Evolutionary conservation across 805 yeast genomes (phyloP), one percentile per base, ranked within the genome.

Genomic region (Cyberlindnera veronae): DNA sequence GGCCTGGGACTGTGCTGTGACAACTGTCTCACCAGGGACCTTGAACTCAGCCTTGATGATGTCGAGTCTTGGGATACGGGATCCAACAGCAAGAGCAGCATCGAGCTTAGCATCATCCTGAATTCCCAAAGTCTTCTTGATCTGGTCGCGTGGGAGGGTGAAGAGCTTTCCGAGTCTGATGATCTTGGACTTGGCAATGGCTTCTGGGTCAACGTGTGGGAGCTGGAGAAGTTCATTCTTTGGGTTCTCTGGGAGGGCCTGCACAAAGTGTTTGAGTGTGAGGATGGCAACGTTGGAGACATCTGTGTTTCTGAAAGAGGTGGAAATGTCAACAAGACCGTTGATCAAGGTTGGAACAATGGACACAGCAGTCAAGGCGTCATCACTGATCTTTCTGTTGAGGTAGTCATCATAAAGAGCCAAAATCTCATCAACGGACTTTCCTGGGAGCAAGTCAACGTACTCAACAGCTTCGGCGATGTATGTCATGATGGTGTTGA

Each of bases 11-110:
- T 74, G 71, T 20, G 96, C 83, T 0, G 89, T 77, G 21, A 85
- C 79, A 22, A 67, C 67, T 13, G 63, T 58, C 67, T 90, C 97
- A 24, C 98, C 98, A 4, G 96, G 91, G 31, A 91, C 96, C 47
- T 74, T 72, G 64, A 88, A 88, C 42, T 76, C 77, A 31, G 95
- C 81, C 37, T 75, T 76, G 21, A 89, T 49, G 13, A 89, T 66
- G 53, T 82, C 77, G 36, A 90, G 62, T 33, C 69, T 63, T 31
- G 97, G 96, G 24, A 89, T 76, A 23, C 72, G 67, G 3, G 74
- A 58, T 1, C 90, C 95, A 42, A 79, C 72, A 3, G 63, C 60
- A 36, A 80, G 57, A 1, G 84, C 71, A 21, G 66, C 66, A 18
- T 71, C 58, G 39, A 84, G 60, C 46, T 76, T 62, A 2, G 51